These are phyloP conservation scores for Clausena lansium DNA, from an alignment of 345 rosid genomes.

Conservation along the genomic window DNA sequence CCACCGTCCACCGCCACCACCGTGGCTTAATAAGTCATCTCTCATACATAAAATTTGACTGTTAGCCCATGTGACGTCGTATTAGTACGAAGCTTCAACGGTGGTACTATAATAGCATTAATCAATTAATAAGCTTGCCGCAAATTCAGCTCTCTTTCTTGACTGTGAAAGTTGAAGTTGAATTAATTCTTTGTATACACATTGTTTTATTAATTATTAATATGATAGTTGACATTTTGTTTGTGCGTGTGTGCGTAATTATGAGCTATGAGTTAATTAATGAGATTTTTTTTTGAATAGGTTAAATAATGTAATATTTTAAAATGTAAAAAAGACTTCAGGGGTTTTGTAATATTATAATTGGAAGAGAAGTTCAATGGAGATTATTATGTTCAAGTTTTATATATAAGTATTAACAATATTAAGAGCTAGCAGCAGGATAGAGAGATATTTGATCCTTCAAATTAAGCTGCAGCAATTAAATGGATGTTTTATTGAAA, in stretches of 20 bases:
- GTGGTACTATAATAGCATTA: slow-evolving; percentile 16
- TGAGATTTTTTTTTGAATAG: not conserved
- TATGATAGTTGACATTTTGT: slow-evolving; percentile 53
- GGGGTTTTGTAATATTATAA: slow-evolving; percentile 9
- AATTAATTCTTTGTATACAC: slow-evolving; percentile 3
- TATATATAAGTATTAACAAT: not conserved
- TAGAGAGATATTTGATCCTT: slow-evolving; percentile 7
- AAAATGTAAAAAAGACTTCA: not conserved
- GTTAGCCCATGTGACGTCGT: slow-evolving; percentile 17
- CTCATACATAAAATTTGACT: slow-evolving; percentile 19
- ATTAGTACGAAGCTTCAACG: slow-evolving; percentile 55
- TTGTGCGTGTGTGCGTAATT: slow-evolving; percentile 25
- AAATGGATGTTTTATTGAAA: slow-evolving; percentile 42
- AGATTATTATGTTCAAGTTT: not conserved
- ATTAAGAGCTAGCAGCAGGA: not conserved
- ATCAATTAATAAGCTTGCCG: slow-evolving; percentile 18
- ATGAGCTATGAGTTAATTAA: not conserved
- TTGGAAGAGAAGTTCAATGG: not conserved
- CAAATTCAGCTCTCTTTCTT: slow-evolving; percentile 6
- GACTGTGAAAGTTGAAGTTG: slow-evolving; percentile 35
- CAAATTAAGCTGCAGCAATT: not conserved
- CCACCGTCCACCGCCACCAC: slow-evolving; percentile 22
- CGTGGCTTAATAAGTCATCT: not conserved
- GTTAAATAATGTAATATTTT: not conserved
- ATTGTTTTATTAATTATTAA: not conserved